phyloP scores from a whole-genome alignment of 768 basidiomycete genomes.

The Lactarius akahatsu region DNA sequence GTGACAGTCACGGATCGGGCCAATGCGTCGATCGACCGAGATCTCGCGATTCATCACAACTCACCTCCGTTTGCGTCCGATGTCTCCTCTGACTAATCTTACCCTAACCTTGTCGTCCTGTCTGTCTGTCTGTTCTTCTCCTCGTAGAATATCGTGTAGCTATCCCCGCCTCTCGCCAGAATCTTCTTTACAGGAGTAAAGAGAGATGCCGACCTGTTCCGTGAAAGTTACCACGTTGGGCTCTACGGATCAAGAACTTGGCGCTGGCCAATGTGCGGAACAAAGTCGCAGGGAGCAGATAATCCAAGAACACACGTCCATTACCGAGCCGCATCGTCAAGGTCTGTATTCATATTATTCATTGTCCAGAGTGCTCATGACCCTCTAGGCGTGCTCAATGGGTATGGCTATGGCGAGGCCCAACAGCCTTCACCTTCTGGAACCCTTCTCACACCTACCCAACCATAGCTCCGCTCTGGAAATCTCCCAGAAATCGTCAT shows the following conservation, averaged over 20 bases:
- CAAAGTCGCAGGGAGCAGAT: slow-evolving; percentile 57
- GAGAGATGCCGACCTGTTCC: slow-evolving; percentile 57
- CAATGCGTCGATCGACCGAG: slow-evolving; percentile 8
- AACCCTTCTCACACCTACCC: slow-evolving; percentile 63
- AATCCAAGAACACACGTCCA: slow-evolving; percentile 55
- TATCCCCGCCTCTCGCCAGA: slow-evolving; percentile 66
- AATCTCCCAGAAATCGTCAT: slow-evolving; percentile 56
- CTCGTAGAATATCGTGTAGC: slow-evolving; percentile 62
- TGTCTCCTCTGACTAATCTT: neutral
- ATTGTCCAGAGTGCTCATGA: slow-evolving; percentile 2
- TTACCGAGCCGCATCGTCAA: slow-evolving; percentile 51
- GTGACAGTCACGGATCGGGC: slow-evolving; percentile 2
- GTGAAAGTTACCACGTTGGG: slow-evolving; percentile 72
- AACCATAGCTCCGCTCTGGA: slow-evolving; percentile 49
- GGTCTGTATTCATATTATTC: too few relatives aligned
- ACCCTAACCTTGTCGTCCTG: too few relatives aligned
- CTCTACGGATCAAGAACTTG: slow-evolving; percentile 57
- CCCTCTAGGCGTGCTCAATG: slow-evolving; percentile 57
- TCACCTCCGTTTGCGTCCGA: slow-evolving; percentile 19
- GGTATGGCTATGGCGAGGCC: slow-evolving; percentile 37
- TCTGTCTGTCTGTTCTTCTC: slow-evolving; percentile 50
- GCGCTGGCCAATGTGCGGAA: slow-evolving; percentile 49
- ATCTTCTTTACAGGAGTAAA: slow-evolving; percentile 73
- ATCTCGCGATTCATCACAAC: slow-evolving; percentile 1
- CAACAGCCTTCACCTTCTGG: slow-evolving; percentile 54